A percentile compares a stretch with the other conserved stretches of the same genome.
Conservation (phyloP, 2,329 filamentous ascomycete genomes). For the Calonectria multiphialidica region DNA sequence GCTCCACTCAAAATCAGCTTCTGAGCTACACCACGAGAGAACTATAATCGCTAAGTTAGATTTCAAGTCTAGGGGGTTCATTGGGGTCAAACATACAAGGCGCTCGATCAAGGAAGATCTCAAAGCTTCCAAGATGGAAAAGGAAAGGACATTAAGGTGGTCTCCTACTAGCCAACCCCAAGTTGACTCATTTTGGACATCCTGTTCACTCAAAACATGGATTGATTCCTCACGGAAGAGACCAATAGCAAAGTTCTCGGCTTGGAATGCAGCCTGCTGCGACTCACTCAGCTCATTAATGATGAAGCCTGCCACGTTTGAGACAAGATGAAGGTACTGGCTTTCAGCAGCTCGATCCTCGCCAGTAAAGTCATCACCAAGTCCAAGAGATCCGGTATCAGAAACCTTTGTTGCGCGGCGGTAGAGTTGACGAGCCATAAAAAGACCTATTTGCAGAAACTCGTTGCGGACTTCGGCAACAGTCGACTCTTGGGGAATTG, state of each 20-base stretch:
- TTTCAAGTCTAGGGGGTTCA: not conserved
- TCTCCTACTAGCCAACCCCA: constrained; percentile 50
- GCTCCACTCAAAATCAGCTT: constrained; percentile 47
- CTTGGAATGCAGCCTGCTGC: constrained; percentile 49
- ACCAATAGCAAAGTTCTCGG: constrained; percentile 49
- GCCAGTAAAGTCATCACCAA: constrained; percentile 49
- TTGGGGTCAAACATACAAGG: constrained; percentile 46
- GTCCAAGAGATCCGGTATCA: constrained; percentile 38
- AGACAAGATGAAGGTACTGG: constrained; percentile 52
- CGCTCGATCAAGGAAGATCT: constrained; percentile 48
- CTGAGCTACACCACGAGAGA: constrained; percentile 51
- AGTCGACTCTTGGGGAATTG: constrained; percentile 24
- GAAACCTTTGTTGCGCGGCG: constrained; percentile 51
- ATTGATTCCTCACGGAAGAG: constrained; percentile 52
- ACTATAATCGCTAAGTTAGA: constrained; percentile 43
- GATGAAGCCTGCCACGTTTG: constrained; percentile 51
- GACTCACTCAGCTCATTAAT: constrained; percentile 52
- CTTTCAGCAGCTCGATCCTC: constrained; percentile 44
- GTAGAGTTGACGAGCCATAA: constrained; percentile 55
- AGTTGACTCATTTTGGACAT: constrained; percentile 32
- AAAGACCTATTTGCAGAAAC: constrained; percentile 55
- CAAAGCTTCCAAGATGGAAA: constrained; percentile 54
- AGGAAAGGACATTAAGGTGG: constrained; percentile 49
- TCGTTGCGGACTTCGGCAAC: constrained; percentile 48
- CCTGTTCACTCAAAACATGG: constrained; percentile 23